Evolutionary conservation across 2,329 filamentous ascomycete species (phyloP), one percentile per base, ranked within the genome.

Genomic region (Pyrenochaeta sp.): DNA sequence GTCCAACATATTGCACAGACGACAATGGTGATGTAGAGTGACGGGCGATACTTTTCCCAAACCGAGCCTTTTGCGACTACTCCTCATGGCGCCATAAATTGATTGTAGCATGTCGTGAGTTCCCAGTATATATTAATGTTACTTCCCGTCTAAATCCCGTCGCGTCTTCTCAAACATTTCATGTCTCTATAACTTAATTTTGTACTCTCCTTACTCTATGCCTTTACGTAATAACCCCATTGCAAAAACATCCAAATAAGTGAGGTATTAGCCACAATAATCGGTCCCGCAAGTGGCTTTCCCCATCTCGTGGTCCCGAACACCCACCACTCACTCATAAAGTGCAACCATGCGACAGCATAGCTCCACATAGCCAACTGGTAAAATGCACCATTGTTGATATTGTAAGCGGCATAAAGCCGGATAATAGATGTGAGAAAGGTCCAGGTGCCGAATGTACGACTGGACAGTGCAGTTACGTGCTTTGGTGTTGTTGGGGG

Each of bases 381-480:
- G 75, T 96, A 97, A 49, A 93, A 81, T 39, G 85, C 83, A 1
- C 85, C 84, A 56, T 91, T 83, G 61, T 86, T 81, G 59, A 96
- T 86, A 75, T 96, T 83, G 78, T 96, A 96, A 30, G 91, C 90
- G 4, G 91, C 91, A 71, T 96, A 96, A 62, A 92, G 79, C 46
- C 93, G 86, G 39, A 96, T 83, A 45, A 96, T 79, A 53, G 87
- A 85, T 5, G 90, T 88, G 53, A 96, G 81, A 52, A 94, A 83
- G 0, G 93, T 96, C 88, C 92, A 97, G 27, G 91, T 95, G 48
- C 90, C 92, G 74, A 96, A 96, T 17, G 91, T 87, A 60, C 91
- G 88, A 21, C 88, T 88, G 10, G 87, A 88, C 27, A 97, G 85
- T 4, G 89, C 86, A 5, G 90, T 93, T 50, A 91, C 85, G 76